Percentiles rank a stretch among this genome's conserved stretches.
These are phyloP conservation scores for Carex arenaria DNA, from an alignment of 202 grass and related monocot genomes.

Conservation along the genomic window DNA sequence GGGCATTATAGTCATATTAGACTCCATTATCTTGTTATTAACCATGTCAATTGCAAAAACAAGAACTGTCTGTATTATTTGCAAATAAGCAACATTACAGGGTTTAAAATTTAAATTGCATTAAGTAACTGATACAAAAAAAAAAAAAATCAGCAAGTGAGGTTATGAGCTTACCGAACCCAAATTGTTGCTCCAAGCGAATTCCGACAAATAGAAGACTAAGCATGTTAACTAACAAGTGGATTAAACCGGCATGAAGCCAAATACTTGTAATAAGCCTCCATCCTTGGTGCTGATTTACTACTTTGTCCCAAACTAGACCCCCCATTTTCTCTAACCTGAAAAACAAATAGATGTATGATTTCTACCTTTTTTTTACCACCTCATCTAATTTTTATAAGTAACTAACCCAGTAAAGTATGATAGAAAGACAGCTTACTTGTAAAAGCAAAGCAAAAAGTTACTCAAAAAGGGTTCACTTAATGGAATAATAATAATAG, in stretches of 20 bases:
- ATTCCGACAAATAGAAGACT: constrained; percentile 82
- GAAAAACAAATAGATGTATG: constrained; percentile 9
- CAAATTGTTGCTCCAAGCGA: constrained; percentile 86
- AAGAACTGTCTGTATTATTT: not conserved
- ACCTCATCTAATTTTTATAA: not conserved
- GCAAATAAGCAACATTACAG: not conserved
- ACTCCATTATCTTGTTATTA: not conserved
- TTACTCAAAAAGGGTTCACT: not conserved
- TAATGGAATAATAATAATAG: not conserved
- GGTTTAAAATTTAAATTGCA: not conserved
- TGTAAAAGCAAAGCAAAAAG: not conserved
- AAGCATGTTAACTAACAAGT: constrained; percentile 77
- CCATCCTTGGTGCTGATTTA: constrained; percentile 64
- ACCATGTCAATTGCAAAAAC: not conserved
- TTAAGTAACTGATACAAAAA: not conserved
- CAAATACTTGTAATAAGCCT: constrained; percentile 75
- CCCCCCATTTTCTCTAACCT: constrained; percentile 80
- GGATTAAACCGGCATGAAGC: constrained; percentile 82
- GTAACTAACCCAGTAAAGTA: not conserved
- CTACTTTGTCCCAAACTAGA: constrained; percentile 77
- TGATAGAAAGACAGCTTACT: not conserved
- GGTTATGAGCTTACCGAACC: constrained; percentile 52
- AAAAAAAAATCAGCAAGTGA: not conserved
- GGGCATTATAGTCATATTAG: not conserved
- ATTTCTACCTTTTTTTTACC: not conserved